Percentiles rank a stretch among this genome's conserved stretches.
These are phyloP conservation scores for Schoenoplectus tabernaemontani DNA, from an alignment of 202 grass and related monocot species.

Conservation along the genomic window DNA sequence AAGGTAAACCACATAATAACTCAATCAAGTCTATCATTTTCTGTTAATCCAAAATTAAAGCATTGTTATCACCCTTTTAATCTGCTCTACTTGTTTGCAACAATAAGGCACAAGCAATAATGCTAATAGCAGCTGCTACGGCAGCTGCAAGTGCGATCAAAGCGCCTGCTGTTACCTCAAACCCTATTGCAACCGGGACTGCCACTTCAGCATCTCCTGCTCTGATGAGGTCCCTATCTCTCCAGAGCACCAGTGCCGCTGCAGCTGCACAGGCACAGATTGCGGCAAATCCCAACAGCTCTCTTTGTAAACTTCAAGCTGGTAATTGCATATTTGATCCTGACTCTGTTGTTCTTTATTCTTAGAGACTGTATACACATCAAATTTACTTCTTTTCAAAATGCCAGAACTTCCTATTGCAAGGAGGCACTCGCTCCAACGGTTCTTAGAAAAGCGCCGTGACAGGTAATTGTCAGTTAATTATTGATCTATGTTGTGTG, in stretches of 20 bases:
- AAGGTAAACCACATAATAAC: slow-evolving; percentile 43
- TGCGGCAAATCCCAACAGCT: slow-evolving; percentile 35
- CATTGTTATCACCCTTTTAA: neutral
- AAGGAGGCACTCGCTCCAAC: slow-evolving; percentile 84
- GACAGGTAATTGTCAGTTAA: slow-evolving; percentile 46
- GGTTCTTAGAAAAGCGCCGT: slow-evolving; percentile 80
- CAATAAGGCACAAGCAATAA: slow-evolving; percentile 81
- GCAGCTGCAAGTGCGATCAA: slow-evolving; percentile 30
- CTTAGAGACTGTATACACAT: neutral
- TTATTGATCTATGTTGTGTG: neutral
- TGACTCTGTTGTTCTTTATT: neutral
- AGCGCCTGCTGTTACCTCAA: slow-evolving; percentile 21
- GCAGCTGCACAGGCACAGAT: slow-evolving; percentile 39
- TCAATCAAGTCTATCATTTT: neutral
- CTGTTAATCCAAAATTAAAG: neutral
- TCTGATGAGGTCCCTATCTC: slow-evolving; percentile 65
- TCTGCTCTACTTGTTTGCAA: slow-evolving; percentile 1
- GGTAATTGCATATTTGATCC: slow-evolving; percentile 35
- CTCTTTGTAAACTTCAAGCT: slow-evolving; percentile 82
- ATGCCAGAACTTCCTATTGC: slow-evolving; percentile 80
- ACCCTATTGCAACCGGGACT: slow-evolving; percentile 22
- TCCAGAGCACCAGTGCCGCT: slow-evolving; percentile 58
- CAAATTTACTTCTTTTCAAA: slow-evolving; percentile 10
- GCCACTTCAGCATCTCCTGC: slow-evolving; percentile 26
- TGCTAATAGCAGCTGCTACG: slow-evolving; percentile 78